These are phyloP conservation scores for Torulaspora maleeae DNA, from an alignment of 805 yeast genomes.

Conservation along the genomic window DNA sequence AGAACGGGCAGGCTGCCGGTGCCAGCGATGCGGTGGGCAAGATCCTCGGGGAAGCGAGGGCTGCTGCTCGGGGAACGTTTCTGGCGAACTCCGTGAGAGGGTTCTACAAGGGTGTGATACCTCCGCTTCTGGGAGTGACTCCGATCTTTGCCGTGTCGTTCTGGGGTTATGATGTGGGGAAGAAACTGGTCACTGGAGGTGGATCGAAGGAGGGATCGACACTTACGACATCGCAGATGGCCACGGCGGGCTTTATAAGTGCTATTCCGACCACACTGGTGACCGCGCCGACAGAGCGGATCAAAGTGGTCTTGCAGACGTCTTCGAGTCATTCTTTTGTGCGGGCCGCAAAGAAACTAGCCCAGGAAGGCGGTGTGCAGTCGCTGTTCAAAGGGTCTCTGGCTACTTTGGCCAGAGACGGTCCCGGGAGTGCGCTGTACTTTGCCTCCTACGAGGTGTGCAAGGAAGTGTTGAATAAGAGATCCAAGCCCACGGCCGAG, in stretches of 20 bases:
- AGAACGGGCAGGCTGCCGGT: conserved; percentile 60
- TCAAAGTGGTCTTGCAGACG: conserved; percentile 88
- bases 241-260: conserved; percentile 89
- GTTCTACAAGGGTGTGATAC: conserved; percentile 87
- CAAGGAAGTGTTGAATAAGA: conserved; percentile 53
- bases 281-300: conserved; percentile 97
- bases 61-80: conserved; percentile 25
- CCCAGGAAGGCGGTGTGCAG: conserved; percentile 72
- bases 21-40: conserved; percentile 63
- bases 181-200: conserved; percentile 52
- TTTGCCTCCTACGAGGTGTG: conserved; percentile 89
- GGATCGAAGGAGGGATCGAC: conserved; percentile 1
- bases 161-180: conserved; percentile 97
- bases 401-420: conserved; percentile 93
- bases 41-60: conserved; percentile 71
- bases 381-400: conserved; percentile 87
- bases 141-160: conserved; percentile 98
- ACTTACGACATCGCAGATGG: conserved; percentile 64
- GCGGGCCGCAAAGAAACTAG: conserved; percentile 58
- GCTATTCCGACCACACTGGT: conserved; percentile 93
- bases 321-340: conserved; percentile 40
- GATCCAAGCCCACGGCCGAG: conserved; percentile 42
- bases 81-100: conserved; percentile 43
- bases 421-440: conserved; percentile 94
- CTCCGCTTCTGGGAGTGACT: conserved; percentile 94